Base-by-base conservation (phyloP, 1,284 basidiomycete genomes). In the Phaffia rhodozyma region DNA sequence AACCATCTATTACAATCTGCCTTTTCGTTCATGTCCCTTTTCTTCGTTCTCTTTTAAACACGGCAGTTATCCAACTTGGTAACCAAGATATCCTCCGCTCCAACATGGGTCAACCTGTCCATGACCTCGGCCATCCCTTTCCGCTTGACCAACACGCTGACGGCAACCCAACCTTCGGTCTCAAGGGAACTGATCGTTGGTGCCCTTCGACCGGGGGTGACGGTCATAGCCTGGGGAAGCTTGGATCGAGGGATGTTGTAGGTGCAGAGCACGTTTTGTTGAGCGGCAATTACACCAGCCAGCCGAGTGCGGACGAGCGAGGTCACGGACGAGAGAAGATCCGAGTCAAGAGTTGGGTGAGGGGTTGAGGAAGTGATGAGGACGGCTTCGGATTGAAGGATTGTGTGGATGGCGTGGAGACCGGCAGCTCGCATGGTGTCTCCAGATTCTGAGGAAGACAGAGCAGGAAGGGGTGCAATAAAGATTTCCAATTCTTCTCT, bases 341-440 rank as follows among this genome's bases (percentile, higher is more conserved):
- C 73, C 13, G 86, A 80, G 2, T 81, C 78, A 57, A 86, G 79
- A 2, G 85, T 78, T 0, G 82, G 79, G 76, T 90, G 84, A 0
- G 84, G 82, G 9, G 77, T 79, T 61, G 77, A 79, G 1, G 92
- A 89, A 66, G 85, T 86, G 80, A 99, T 97, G 55, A 99, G 83
- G 61, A 97, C 90, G 3, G 94, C 94, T 78, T 99, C 89, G 0
- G 91, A 89, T 55, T 84, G 75, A 63, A 97, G 83, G 20, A 98
- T 76, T 1, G 91, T 94, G 54, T 86, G 87, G 72, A 98, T 96
- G 38, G 92, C 84, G 75, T 90, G 89, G 61, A 99, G 80, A 56
- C 94, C 94, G 1, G 93, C 94, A 29, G 94, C 96, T 52, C 94
- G 90, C 96, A 99, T 99, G 1, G 94, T 99, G 72, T 98, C 96